These are phyloP conservation scores for Fusarium hostae DNA, from an alignment of 2,329 filamentous ascomycete genomes.

Conservation along the genomic window DNA sequence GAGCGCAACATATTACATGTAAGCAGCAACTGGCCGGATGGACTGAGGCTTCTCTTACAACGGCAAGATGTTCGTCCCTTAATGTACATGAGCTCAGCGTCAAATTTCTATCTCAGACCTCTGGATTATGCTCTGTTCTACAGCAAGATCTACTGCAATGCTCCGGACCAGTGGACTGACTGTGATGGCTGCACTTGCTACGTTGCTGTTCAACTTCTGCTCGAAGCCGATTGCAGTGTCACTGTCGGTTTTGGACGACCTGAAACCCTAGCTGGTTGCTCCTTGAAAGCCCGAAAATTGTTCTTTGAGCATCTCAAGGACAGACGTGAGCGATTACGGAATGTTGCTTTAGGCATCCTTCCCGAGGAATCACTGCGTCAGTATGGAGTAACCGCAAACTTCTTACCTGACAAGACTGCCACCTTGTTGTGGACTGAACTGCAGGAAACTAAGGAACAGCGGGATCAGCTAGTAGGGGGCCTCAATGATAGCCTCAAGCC, in stretches of 20 bases:
- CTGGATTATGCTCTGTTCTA: background rate
- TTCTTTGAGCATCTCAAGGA: background rate
- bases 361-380: accelerated
- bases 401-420: background rate
- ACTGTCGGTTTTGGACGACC: accelerated
- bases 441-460: background rate
- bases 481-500: background rate
- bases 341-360: accelerated
- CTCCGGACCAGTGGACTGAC: background rate
- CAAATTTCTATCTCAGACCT: accelerated
- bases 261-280: background rate
- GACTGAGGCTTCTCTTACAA: background rate
- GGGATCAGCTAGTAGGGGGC: accelerated
- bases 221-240: background rate
- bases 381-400: background rate
- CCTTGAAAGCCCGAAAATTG: background rate
- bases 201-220: accelerated
- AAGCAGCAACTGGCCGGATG: background rate
- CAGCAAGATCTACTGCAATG: background rate
- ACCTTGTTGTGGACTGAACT: background rate
- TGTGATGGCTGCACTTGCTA: background rate
- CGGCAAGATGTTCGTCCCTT: background rate
- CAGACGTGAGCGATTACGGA: background rate
- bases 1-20: background rate
- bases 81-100: accelerated